Base-by-base conservation (phyloP, 164 flowering plant species). In the Piper longum region DNA sequence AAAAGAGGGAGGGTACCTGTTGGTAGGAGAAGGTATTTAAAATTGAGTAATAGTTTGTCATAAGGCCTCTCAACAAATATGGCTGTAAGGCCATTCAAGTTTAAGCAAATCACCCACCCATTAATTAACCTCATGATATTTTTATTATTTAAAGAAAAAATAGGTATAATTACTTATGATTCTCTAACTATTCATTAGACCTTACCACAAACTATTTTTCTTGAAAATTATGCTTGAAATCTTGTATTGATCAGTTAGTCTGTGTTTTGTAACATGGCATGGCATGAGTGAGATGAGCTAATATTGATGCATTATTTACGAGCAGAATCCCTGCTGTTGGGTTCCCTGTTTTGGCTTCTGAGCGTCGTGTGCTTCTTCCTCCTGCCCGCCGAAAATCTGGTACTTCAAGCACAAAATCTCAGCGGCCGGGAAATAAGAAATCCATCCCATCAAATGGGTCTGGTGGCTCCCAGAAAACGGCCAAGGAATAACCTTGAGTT, bases 251-350 rank as follows among this genome's bases (percentile, higher is more conserved):
- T 26, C 36, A 26, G 36, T 26, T 42, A 14, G 42, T 57, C 51
- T 11, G 40, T 16, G 7, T 60, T 42, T 64, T 59, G 4, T 56
- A 18, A 43, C 9, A 8, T 12, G 13, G 41, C 17, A 42, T 14
- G 45, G 7, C 13, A 45, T 45, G n/a, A n/a, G 2, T 26, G 36
- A 26, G 36, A 48, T 3, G 14, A 42, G 63, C 4, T 61, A 12
- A 13, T 63, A 11, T 63, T 63, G 19, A 9, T 54, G 62, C 48
- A 41, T 45, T 76, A 5, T 61, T 45, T 76, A 5, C 59, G 54
- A 70, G 69, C 96, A 92, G 98, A 93, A 93, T 82, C 92, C 97
- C 98, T 93, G 98, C 98, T 86, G 98, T 83, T 93, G 98, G 98
- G 91, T 93, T 93, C 98, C 98, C 98, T 93, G 98, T 85, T 93